Evolutionary conservation across 768 basidiomycete genomes (phyloP), one percentile per base, ranked within the genome.

Genomic region (Dioszegia crocea): DNA sequence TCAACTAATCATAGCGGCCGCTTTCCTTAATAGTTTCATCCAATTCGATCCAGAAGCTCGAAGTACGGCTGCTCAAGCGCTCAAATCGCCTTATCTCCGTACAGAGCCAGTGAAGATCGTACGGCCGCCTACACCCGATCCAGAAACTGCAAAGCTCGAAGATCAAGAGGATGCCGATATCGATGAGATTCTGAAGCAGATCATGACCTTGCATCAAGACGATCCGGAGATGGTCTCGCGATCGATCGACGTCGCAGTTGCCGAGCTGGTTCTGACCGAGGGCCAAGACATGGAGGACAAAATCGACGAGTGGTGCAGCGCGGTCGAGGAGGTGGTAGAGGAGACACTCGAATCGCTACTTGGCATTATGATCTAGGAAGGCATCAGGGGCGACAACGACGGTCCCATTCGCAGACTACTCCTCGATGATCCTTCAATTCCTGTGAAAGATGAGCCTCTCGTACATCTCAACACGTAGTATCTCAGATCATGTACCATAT

Each of bases 1-100:
- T 6, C 8, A 43, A 17, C 49, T 51, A 19, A 51, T 23, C 14
- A n/a, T 12, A 53, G 51, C 51, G 11, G 51, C 51, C 1, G 16
- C 51, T 4, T 53, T 53, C 38, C 17, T 53, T 4, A 53, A 53
- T 24, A 24, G 51, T 23, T 53, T 53, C 24, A 23, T 53, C 8
- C 51, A 53, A n/a, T 53, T 53, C 38, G 36, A 53, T 29, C 51
- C 51, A 10, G 51, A 53, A 39, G 14, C 51, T 6, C 14, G 51
- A 30, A n/a, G 16, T 10, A 40, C 51, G 2, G 51, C 51, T 11
- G 12, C 38, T 1, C 31, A 53, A 16, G 51, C 51, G 10, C 51
- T 38, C 24, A 39, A 40, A 27, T 53, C 51, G 16, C 38, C 36
- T 14, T 40, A 53, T 23, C 21, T 53, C 30, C 47, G 26, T 30